Base-by-base conservation (phyloP, 768 basidiomycete species). In the Neoboletus brunneissimus region DNA sequence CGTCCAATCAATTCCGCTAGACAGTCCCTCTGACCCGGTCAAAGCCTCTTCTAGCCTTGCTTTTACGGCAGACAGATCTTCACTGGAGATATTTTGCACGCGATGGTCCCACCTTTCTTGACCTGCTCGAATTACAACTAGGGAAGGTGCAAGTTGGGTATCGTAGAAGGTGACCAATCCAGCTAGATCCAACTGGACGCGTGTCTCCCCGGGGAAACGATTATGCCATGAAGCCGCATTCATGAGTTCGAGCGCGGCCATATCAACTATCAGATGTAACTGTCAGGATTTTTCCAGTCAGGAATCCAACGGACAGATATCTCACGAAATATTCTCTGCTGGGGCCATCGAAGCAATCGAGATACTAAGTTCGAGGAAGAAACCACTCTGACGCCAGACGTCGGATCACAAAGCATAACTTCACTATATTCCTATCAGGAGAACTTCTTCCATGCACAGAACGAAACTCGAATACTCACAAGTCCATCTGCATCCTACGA, bases 351-450 rank as follows among this genome's bases (percentile, higher is more conserved):
- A 11, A 13, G 31, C 22, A 31, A 40, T 18, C 29, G 54, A 40
- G 31, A 40, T 5, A 47, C 35, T 11, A 80, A 59, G 40, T 77
- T 69, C 5, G 72, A 78, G 12, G 34, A 75, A n/a, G 80, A 77
- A 8, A 77, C 70, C 4, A 71, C 60, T 11, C 20, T 23, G 37
- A 55, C 38, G 11, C 53, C 53, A 25, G 53, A 56, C 18, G 53
- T 34, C 32, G 79, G 76, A 55, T 80, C 71, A 60, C 80, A 82
- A 15, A 55, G 42, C 55, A 81, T 79, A 16, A 81, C 64, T 63
- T 82, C 81, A 55, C 79, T 80, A 44, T 13, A 27, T 3, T 7
- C 11, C 7, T 18, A 2, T 42, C 4, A 35, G 35, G 32, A 25
- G n/a, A 35, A 5, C 20, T 34, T 0, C 11, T n/a, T 37, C 22